A percentile compares a stretch with the other conserved stretches of the same genome.
These are phyloP conservation scores for Verticillium isaacii DNA, from an alignment of 2,329 filamentous ascomycete genomes.

Conservation along the genomic window DNA sequence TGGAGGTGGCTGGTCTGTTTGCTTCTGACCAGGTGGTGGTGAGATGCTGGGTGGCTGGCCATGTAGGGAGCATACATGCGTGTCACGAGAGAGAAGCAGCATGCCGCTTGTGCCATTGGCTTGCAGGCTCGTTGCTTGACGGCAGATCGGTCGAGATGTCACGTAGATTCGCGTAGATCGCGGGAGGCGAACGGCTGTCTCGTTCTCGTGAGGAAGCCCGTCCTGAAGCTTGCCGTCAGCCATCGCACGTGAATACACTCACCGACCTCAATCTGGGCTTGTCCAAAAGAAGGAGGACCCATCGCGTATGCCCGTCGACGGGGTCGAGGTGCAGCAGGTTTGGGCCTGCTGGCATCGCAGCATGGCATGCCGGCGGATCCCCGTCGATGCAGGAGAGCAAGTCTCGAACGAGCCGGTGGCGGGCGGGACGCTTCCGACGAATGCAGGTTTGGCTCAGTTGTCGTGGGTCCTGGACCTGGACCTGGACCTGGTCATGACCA, in stretches of 20 bases:
- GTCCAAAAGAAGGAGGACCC: not conserved
- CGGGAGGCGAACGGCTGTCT: not conserved
- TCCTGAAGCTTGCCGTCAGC: not conserved
- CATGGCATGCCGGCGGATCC: not conserved
- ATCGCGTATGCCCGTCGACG: not conserved
- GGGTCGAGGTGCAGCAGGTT: not conserved
- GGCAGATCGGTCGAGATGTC: not conserved
- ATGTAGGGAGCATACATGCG: not conserved
- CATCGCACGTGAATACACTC: not conserved
- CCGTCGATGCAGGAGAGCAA: not conserved
- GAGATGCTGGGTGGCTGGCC: not conserved
- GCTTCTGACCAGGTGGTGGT: not conserved
- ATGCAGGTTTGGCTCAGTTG: not conserved
- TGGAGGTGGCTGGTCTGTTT: not conserved
- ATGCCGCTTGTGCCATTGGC: not conserved
- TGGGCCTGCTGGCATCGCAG: not conserved
- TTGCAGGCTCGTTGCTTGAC: not conserved
- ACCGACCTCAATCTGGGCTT: not conserved
- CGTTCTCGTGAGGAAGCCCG: not conserved
- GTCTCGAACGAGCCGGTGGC: not conserved
- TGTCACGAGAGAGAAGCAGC: not conserved
- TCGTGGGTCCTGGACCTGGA: not conserved
- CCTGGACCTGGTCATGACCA: not conserved
- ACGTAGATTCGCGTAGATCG: not conserved
- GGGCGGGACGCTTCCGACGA: not conserved